These are phyloP conservation scores for Candida hispaniensis DNA, from an alignment of 805 yeast species.

Conservation along the genomic window DNA sequence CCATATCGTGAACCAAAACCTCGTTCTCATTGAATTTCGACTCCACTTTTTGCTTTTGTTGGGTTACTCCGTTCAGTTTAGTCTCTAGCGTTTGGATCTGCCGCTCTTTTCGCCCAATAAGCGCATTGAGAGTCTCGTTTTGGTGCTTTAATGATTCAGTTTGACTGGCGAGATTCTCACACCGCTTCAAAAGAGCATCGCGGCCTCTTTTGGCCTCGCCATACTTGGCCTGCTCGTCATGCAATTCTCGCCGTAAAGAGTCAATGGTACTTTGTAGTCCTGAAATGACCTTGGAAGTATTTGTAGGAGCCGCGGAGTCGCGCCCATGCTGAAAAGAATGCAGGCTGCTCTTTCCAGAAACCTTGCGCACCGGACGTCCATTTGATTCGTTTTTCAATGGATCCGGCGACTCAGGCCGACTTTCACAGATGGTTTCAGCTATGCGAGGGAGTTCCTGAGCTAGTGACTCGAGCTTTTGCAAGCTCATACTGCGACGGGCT, in stretches of 20 bases:
- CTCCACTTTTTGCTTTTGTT: conserved; percentile 8
- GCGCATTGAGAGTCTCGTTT: conserved; percentile 59
- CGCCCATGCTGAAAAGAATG: conserved; percentile 9
- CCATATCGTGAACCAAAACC: conserved; percentile 26
- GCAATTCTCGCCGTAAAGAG: conserved; percentile 41
- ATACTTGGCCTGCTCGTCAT: conserved; percentile 31
- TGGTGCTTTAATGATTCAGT: conserved; percentile 51
- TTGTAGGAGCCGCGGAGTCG: background rate
- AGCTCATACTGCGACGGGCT: conserved; percentile 22
- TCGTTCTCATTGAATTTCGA: conserved; percentile 8
- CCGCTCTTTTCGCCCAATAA: conserved; percentile 60
- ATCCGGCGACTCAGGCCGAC: no score
- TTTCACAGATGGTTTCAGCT: background rate
- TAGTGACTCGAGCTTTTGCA: conserved; percentile 27
- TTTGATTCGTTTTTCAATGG: no score
- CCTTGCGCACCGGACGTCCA: background rate
- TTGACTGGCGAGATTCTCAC: conserved; percentile 19
- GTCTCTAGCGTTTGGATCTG: conserved; percentile 56
- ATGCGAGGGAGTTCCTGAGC: conserved; percentile 20
- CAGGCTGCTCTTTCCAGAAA: conserved; percentile 2
- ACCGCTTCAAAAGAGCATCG: conserved; percentile 30
- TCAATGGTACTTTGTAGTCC: conserved; percentile 41
- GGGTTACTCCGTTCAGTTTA: conserved; percentile 28
- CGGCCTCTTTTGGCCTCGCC: conserved; percentile 44
- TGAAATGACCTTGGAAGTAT: conserved; percentile 28